These are phyloP conservation scores for Cucumis melo DNA, from an alignment of 306 rosid genomes.

Conservation along the genomic window DNA sequence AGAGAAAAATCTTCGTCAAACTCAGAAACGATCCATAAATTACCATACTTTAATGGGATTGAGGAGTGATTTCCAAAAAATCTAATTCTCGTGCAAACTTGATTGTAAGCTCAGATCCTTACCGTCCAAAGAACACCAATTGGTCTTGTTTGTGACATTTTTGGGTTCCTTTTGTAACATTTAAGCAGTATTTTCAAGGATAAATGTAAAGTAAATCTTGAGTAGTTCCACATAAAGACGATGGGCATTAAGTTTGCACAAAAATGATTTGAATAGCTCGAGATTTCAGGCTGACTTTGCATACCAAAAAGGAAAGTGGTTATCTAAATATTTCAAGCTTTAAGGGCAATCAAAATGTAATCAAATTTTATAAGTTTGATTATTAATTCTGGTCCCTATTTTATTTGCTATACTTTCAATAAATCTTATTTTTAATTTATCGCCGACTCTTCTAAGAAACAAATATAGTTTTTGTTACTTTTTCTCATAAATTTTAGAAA, in stretches of 20 bases:
- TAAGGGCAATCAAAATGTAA: neutral
- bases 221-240: neutral
- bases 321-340: neutral
- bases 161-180: neutral
- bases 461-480: no score
- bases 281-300: neutral
- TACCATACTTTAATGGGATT: neutral
- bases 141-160: neutral
- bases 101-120: constrained; percentile 32
- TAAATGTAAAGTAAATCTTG: neutral
- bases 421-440: no score
- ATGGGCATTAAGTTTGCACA: neutral
- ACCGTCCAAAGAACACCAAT: neutral
- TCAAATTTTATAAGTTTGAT: neutral
- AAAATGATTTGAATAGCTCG: neutral
- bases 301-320: neutral
- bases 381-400: no score
- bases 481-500: no score
- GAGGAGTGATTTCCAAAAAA: neutral
- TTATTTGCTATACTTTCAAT: no score
- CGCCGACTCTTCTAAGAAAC: no score
- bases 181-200: neutral
- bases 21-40: constrained; percentile 4
- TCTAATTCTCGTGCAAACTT: neutral
- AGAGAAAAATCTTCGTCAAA: neutral